Evolutionary conservation across 331 rosid species (phyloP).

Genomic region (Erythrophleum ivorense): DNA sequence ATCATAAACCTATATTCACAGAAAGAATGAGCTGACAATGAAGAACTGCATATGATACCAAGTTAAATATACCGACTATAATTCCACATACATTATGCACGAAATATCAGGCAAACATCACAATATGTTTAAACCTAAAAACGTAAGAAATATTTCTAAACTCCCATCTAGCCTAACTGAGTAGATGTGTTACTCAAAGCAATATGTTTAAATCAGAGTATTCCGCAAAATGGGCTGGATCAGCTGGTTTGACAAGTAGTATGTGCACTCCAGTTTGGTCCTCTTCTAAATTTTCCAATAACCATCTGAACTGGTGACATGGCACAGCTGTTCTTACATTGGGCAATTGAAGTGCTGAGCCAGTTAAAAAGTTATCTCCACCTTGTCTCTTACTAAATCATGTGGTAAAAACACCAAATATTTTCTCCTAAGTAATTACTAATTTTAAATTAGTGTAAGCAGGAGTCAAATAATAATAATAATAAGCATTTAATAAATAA

Average conservation of each 20-base stretch:
- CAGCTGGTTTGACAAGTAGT: not conserved
- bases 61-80: not conserved
- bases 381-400: too few relatives aligned
- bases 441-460: too few relatives aligned
- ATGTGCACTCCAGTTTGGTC: not conserved
- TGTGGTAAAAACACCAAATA: too few relatives aligned
- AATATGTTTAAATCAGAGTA: not conserved
- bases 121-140: conserved; percentile 8
- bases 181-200: not conserved
- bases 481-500: too few relatives aligned
- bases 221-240: not conserved
- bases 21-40: conserved; percentile 16
- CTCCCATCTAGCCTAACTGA: not conserved
- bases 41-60: conserved; percentile 21
- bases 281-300: not conserved
- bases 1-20: conserved; percentile 73
- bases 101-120: conserved; percentile 27
- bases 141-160: not conserved
- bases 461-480: too few relatives aligned
- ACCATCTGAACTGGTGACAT: not conserved
- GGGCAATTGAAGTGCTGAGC: not conserved
- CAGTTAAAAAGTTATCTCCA: too few relatives aligned
- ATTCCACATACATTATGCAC: conserved; percentile 13
- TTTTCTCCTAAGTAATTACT: too few relatives aligned
- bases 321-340: not conserved